These are phyloP conservation scores for Dianthus caryophyllus DNA, from an alignment of 148 eudicot genomes.

Conservation along the genomic window DNA sequence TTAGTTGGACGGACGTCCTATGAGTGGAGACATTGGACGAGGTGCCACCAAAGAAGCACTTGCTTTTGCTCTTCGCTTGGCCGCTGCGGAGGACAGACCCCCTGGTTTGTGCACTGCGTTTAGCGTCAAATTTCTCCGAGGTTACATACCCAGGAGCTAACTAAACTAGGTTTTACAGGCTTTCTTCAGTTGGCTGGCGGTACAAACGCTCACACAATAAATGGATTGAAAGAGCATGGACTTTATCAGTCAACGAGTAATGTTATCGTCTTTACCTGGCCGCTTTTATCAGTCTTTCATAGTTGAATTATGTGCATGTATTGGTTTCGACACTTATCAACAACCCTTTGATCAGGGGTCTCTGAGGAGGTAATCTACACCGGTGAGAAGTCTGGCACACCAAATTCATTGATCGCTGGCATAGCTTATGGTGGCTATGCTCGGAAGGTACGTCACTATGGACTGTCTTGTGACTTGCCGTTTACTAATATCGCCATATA, in stretches of 20 bases:
- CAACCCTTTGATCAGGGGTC: constrained; percentile 22
- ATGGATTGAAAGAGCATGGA: constrained; percentile 55
- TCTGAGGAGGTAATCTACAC: constrained; percentile 15
- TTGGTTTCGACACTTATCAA: neutral
- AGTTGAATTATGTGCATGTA: neutral
- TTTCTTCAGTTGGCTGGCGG: constrained; percentile 98
- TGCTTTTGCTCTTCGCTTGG: constrained; percentile 62
- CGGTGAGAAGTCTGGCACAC: constrained; percentile 12
- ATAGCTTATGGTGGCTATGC: constrained; percentile 95
- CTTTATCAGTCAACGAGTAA: constrained; percentile 54
- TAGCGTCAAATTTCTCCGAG: neutral
- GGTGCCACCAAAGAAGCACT: constrained; percentile 82
- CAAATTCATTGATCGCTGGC: constrained; percentile 50
- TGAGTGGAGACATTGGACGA: constrained; percentile 97
- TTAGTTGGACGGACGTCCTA: constrained; percentile 94
- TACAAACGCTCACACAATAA: constrained; percentile 86
- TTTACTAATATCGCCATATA: neutral
- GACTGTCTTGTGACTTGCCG: neutral
- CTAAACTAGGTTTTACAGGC: constrained; percentile 33
- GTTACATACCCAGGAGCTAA: neutral
- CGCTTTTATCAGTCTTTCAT: neutral
- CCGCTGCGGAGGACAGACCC: constrained; percentile 59
- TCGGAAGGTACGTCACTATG: constrained; percentile 46
- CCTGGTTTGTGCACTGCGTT: constrained; percentile 44
- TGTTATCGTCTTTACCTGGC: neutral